Percentiles rank a stretch among this genome's conserved stretches.
Evolutionary conservation across 2,329 filamentous ascomycete species (phyloP).

Genomic region (Pseudocercospora fijiensis): DNA sequence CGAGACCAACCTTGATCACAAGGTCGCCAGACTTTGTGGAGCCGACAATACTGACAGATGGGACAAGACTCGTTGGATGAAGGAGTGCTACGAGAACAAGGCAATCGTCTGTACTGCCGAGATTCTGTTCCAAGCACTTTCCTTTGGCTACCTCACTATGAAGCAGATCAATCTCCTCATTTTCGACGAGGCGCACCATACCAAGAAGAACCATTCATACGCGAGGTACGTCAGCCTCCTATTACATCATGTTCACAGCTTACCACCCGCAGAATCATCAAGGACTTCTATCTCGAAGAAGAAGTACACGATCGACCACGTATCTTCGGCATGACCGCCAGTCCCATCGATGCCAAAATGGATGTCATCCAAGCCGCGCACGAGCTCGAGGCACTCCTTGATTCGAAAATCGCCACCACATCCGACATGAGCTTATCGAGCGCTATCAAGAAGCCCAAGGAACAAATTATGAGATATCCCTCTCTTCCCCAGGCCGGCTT

Average conservation of each 20-base stretch:
- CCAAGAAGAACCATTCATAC: constrained; percentile 91
- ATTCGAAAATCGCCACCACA: constrained; percentile 80
- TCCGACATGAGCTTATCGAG: constrained; percentile 60
- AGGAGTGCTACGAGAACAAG: constrained; percentile 65
- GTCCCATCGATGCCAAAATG: constrained; percentile 79
- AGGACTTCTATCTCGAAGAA: constrained; percentile 70
- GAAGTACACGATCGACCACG: constrained; percentile 59
- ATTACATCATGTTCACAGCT: background rate
- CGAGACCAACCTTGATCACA: constrained; percentile 74
- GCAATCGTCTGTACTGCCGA: constrained; percentile 91
- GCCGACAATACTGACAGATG: constrained; percentile 62
- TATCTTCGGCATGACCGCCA: constrained; percentile 95
- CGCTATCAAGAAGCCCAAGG: constrained; percentile 58
- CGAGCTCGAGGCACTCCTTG: constrained; percentile 72
- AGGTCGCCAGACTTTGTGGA: constrained; percentile 73
- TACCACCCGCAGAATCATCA: constrained; percentile 64
- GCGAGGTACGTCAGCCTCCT: constrained; percentile 54
- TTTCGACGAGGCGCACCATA: constrained; percentile 95
- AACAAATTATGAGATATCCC: constrained; percentile 60
- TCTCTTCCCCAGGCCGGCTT: constrained; percentile 50
- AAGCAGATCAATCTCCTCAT: constrained; percentile 82
- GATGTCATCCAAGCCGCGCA: constrained; percentile 66
- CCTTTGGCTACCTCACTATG: constrained; percentile 77
- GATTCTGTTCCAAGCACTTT: constrained; percentile 74
- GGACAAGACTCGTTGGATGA: constrained; percentile 60